Evolutionary conservation across 1,284 basidiomycete genomes (phyloP).

Genomic region (Tilletia setariae): DNA sequence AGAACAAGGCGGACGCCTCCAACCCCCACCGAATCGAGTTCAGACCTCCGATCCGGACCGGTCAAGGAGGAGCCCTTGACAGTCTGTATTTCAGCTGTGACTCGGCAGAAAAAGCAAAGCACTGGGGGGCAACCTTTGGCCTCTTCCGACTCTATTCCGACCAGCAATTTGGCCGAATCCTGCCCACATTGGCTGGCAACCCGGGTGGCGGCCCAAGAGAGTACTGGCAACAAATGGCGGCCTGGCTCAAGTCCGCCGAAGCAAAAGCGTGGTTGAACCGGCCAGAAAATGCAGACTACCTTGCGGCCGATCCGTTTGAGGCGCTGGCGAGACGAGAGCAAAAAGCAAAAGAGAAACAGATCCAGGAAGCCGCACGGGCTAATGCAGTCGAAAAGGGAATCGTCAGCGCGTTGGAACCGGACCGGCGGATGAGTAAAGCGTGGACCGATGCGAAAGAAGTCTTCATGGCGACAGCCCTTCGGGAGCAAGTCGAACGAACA

Average conservation of each 20-base stretch:
- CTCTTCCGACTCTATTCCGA: constrained; percentile 50
- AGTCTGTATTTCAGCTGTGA: background rate
- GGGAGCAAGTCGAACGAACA: constrained; percentile 76
- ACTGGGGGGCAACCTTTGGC: constrained; percentile 55
- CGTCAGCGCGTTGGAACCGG: too few relatives aligned
- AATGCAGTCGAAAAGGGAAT: constrained; percentile 25
- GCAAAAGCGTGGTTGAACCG: constrained; percentile 7
- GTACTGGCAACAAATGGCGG: constrained; percentile 50
- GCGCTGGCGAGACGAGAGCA: constrained; percentile 39
- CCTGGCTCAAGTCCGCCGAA: constrained; percentile 42
- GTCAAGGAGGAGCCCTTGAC: background rate
- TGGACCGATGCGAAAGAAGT: constrained; percentile 76
- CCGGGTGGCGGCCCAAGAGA: constrained; percentile 40
- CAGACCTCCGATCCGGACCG: background rate
- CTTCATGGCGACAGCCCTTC: constrained; percentile 71
- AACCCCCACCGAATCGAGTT: constrained; percentile 25
- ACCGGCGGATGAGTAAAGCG: constrained; percentile 56
- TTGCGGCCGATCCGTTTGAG: constrained; percentile 49
- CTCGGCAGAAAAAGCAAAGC: constrained; percentile 38
- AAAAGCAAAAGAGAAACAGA: constrained; percentile 32
- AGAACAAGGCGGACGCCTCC: constrained; percentile 49
- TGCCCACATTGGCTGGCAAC: constrained; percentile 32
- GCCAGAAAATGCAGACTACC: constrained; percentile 16
- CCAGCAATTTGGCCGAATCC: constrained; percentile 42
- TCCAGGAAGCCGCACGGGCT: constrained; percentile 28